Percentiles rank a stretch among this genome's conserved stretches.
Evolutionary conservation across 192 early-diverging fungal genomes (phyloP).

Genomic region (Entomortierella parvispora): DNA sequence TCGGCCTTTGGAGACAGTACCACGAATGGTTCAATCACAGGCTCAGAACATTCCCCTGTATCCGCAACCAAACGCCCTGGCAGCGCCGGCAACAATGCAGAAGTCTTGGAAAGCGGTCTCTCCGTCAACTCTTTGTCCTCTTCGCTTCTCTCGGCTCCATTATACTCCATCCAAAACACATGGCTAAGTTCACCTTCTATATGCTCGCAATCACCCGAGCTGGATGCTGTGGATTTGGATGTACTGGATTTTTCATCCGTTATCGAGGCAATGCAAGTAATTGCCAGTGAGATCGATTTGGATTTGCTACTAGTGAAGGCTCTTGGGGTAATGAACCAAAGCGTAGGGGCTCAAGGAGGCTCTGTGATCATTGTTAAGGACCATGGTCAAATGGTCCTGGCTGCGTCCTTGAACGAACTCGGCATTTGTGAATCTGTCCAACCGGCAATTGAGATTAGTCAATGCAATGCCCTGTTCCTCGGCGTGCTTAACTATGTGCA

Average conservation of each 20-base stretch:
- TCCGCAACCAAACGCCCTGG: too few species aligned
- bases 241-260: slow-evolving; percentile 46
- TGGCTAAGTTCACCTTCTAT: slow-evolving; percentile 17
- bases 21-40: too few species aligned
- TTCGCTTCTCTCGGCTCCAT: slow-evolving; percentile 11
- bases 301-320: slow-evolving; percentile 40
- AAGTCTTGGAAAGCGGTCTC: neutral
- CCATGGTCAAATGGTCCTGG: slow-evolving; percentile 31
- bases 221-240: slow-evolving; percentile 35
- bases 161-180: slow-evolving; percentile 34
- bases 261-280: slow-evolving; percentile 52
- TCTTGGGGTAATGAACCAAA: slow-evolving; percentile 37
- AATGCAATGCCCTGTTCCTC: slow-evolving; percentile 33
- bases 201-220: slow-evolving; percentile 22
- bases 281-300: slow-evolving; percentile 48
- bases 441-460: slow-evolving; percentile 25
- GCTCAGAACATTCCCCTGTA: too few species aligned
- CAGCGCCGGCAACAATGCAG: too few species aligned
- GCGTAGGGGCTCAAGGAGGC: slow-evolving; percentile 28
- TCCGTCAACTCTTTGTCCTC: neutral
- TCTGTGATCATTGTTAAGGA: slow-evolving; percentile 44
- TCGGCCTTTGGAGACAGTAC: too few species aligned
- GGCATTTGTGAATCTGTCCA: slow-evolving; percentile 45
- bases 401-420: slow-evolving; percentile 23
- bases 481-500: slow-evolving; percentile 47